Conservation (phyloP, 2,329 filamentous ascomycete species). For the Pseudohalonectria lignicola region DNA sequence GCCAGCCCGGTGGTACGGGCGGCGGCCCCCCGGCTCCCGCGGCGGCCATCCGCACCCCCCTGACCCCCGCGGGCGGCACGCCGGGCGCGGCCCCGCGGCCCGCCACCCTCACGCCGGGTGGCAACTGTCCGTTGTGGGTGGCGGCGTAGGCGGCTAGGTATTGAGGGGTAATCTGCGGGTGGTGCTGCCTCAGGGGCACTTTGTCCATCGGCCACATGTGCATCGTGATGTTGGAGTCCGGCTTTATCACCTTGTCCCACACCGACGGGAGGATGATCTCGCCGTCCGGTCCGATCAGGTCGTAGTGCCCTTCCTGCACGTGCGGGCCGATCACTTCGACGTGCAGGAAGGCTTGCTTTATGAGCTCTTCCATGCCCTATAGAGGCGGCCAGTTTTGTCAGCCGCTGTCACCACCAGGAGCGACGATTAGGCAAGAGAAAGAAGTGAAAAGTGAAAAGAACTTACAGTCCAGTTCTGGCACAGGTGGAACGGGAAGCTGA, state of each 20-base stretch:
- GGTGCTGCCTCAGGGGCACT: too few relatives aligned
- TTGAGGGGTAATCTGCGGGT: too few relatives aligned
- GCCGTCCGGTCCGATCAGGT: slow-evolving; percentile 66
- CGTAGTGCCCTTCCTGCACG: slow-evolving; percentile 69
- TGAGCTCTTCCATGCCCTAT: slow-evolving; percentile 77
- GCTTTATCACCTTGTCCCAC: slow-evolving; percentile 73
- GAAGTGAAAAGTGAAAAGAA: slow-evolving; percentile 12
- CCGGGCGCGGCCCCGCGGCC: too few relatives aligned
- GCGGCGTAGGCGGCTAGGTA: too few relatives aligned
- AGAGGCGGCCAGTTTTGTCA: too few relatives aligned
- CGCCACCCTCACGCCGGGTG: too few relatives aligned
- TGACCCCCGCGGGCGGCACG: too few relatives aligned
- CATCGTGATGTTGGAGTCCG: slow-evolving; percentile 56
- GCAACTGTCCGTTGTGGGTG: too few relatives aligned
- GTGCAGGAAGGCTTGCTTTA: slow-evolving; percentile 73
- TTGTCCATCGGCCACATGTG: slow-evolving; percentile 47
- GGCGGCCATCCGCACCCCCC: neutral
- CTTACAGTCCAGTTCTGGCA: slow-evolving; percentile 76
- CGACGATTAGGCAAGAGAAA: neutral
- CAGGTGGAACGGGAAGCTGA: slow-evolving; percentile 79
- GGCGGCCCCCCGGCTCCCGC: too few relatives aligned
- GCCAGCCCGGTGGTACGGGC: neutral
- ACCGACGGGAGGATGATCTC: slow-evolving; percentile 74
- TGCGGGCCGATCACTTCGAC: slow-evolving; percentile 67
- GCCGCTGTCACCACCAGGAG: slow-evolving; percentile 7